Evolutionary conservation across 495 filamentous ascomycete genomes (phyloP).

Genomic region (Symbiotaphrina buchneri): DNA sequence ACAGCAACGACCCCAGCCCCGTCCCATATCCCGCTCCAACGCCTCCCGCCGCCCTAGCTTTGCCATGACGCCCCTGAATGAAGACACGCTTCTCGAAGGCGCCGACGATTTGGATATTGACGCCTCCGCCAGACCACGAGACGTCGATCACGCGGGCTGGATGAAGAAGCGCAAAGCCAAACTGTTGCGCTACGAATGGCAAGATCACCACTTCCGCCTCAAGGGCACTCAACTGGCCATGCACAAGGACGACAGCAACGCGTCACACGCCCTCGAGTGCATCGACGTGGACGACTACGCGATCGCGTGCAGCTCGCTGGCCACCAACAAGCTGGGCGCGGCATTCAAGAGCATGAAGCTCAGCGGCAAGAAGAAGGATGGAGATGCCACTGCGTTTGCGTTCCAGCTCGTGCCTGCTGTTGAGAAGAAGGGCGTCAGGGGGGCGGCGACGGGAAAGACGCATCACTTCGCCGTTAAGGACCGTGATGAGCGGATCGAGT

Average conservation of each 20-base stretch:
- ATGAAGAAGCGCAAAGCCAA: slow-evolving; percentile 91
- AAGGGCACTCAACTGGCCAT: slow-evolving; percentile 66
- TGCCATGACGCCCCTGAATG: slow-evolving; percentile 7
- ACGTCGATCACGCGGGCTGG: slow-evolving; percentile 52
- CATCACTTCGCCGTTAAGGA: slow-evolving; percentile 84
- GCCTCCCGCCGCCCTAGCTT: slow-evolving; percentile 4
- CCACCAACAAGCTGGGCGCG: slow-evolving; percentile 55
- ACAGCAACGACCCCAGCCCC: background rate
- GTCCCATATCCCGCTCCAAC: too few species aligned
- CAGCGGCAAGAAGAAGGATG: slow-evolving; percentile 22
- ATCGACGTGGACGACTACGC: slow-evolving; percentile 93
- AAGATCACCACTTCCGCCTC: slow-evolving; percentile 72
- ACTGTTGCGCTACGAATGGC: slow-evolving; percentile 83
- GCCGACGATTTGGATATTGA: slow-evolving; percentile 6
- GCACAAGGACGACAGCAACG: slow-evolving; percentile 43
- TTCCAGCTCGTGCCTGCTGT: slow-evolving; percentile 77
- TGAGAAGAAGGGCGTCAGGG: slow-evolving; percentile 21
- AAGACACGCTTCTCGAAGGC: slow-evolving; percentile 6
- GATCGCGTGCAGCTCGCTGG: slow-evolving; percentile 64
- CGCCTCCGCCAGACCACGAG: too few species aligned
- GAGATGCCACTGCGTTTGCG: slow-evolving; percentile 42
- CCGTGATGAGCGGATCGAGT: slow-evolving; percentile 81
- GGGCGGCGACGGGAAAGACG: slow-evolving; percentile 34
- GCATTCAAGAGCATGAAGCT: slow-evolving; percentile 74
- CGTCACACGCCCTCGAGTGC: slow-evolving; percentile 42